Conservation (phyloP, 495 filamentous ascomycete genomes). For the Jackrogersella multiformis region DNA sequence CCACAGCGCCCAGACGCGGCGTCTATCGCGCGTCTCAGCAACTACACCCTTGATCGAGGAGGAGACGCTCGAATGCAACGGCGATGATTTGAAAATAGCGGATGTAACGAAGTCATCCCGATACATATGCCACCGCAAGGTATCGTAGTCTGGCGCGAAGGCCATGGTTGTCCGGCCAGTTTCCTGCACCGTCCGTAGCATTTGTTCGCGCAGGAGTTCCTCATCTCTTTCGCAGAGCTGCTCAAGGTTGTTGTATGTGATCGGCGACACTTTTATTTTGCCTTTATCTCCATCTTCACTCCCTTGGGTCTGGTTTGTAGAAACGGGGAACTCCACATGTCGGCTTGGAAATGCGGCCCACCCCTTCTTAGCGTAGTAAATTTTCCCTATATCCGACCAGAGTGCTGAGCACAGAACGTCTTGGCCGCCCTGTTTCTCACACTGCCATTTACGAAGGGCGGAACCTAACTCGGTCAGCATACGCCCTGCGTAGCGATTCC, state of each 20-base stretch:
- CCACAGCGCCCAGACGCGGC: slow-evolving; percentile 82
- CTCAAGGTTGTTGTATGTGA: slow-evolving; percentile 63
- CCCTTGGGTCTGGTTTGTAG: slow-evolving; percentile 24
- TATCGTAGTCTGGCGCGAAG: slow-evolving; percentile 74
- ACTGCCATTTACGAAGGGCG: slow-evolving; percentile 49
- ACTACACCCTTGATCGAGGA: slow-evolving; percentile 30
- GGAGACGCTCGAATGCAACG: background rate
- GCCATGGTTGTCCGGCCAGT: slow-evolving; percentile 64
- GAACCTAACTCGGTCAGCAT: slow-evolving; percentile 61
- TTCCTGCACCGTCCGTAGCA: slow-evolving; percentile 43
- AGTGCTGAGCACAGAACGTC: slow-evolving; percentile 72
- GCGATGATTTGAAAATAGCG: slow-evolving; percentile 51
- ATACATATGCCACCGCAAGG: slow-evolving; percentile 84
- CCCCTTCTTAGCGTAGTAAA: slow-evolving; percentile 84
- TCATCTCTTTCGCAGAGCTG: slow-evolving; percentile 69
- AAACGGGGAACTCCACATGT: slow-evolving; percentile 70
- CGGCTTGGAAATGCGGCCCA: slow-evolving; percentile 78
- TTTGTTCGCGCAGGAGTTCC: slow-evolving; percentile 49
- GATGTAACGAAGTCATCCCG: slow-evolving; percentile 84
- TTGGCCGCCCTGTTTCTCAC: slow-evolving; percentile 29
- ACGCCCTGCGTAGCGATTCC: slow-evolving; percentile 79
- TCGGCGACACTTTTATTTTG: slow-evolving; percentile 31
- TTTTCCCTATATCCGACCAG: slow-evolving; percentile 95
- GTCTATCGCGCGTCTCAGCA: slow-evolving; percentile 22
- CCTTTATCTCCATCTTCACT: background rate